Conservation (phyloP, 139 green algal species). For the Bryopsis sp. region DNA sequence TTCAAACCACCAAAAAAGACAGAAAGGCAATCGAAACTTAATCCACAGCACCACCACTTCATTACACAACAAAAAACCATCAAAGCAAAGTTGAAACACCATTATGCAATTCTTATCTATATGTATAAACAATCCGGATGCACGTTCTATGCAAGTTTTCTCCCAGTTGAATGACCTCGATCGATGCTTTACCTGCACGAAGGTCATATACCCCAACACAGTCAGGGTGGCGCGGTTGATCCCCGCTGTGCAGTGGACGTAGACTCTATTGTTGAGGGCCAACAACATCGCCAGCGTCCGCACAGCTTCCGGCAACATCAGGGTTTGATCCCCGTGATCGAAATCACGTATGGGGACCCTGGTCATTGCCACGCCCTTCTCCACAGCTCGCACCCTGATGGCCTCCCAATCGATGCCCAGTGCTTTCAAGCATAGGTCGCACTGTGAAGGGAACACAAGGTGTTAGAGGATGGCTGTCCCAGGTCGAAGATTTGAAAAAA, state of each 20-base stretch:
- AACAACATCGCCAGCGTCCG: slow-evolving; percentile 40
- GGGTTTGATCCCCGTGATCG: slow-evolving; percentile 58
- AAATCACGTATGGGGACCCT: slow-evolving; percentile 59
- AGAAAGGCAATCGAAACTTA: no score
- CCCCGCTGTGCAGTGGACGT: slow-evolving; percentile 73
- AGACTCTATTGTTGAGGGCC: slow-evolving; percentile 40
- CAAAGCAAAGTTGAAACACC: no score
- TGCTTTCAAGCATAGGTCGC: slow-evolving; percentile 53
- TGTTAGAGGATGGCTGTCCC: no score
- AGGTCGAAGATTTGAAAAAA: no score
- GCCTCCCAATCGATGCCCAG: slow-evolving; percentile 41
- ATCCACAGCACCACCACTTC: no score
- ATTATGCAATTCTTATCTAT: no score
- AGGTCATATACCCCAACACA: slow-evolving; percentile 63
- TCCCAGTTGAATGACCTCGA: no score
- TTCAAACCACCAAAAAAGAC: no score
- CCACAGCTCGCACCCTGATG: slow-evolving; percentile 31
- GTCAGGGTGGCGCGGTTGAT: slow-evolving; percentile 70
- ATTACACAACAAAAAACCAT: no score
- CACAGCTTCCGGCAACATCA: slow-evolving; percentile 65
- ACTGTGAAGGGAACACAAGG: no score
- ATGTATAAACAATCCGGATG: no score
- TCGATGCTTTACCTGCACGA: slow-evolving; percentile 33
- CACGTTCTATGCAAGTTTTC: no score
- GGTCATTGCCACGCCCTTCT: slow-evolving; percentile 35